phyloP scores from a whole-genome alignment of 2,329 filamentous ascomycete genomes.

The Acrodontium crateriforme region DNA sequence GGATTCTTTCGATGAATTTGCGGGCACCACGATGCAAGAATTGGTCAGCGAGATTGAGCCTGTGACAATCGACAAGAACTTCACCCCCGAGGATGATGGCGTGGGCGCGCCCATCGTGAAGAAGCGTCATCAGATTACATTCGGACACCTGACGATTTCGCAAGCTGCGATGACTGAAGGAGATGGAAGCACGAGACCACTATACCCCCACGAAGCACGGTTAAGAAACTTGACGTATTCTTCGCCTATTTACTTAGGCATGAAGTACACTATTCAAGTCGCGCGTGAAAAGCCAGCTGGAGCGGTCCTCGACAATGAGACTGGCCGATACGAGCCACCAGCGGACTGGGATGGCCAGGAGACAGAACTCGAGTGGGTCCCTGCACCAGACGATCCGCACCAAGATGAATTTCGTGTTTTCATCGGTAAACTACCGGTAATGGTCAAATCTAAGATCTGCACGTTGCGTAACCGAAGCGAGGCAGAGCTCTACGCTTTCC shows the following conservation, averaged over 20 bases:
- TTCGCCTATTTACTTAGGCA: slow-evolving; percentile 76
- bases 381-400: slow-evolving; percentile 19
- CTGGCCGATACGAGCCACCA: slow-evolving; percentile 25
- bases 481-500: slow-evolving; percentile 75
- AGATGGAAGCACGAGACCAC: slow-evolving; percentile 71
- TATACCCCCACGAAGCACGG: slow-evolving; percentile 89
- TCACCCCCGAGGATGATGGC: slow-evolving; percentile 55
- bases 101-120: slow-evolving; percentile 58
- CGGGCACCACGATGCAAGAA: slow-evolving; percentile 84
- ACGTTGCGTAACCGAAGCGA: slow-evolving; percentile 73
- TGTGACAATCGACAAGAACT: slow-evolving; percentile 86
- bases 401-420: slow-evolving; percentile 60
- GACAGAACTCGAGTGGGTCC: slow-evolving; percentile 34
- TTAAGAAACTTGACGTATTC: slow-evolving; percentile 93
- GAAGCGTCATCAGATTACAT: slow-evolving; percentile 88
- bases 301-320: slow-evolving; percentile 51
- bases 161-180: slow-evolving; percentile 85
- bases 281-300: slow-evolving; percentile 62
- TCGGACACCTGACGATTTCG: slow-evolving; percentile 78
- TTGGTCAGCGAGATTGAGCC: slow-evolving; percentile 84
- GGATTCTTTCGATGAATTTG: slow-evolving; percentile 97
- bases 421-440: slow-evolving; percentile 90
- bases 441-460: slow-evolving; percentile 96
- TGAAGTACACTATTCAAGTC: slow-evolving; percentile 71
- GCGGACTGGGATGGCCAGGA: slow-evolving; percentile 27